phyloP scores from a whole-genome alignment of 257 asterid species.

The Catharanthus roseus region DNA sequence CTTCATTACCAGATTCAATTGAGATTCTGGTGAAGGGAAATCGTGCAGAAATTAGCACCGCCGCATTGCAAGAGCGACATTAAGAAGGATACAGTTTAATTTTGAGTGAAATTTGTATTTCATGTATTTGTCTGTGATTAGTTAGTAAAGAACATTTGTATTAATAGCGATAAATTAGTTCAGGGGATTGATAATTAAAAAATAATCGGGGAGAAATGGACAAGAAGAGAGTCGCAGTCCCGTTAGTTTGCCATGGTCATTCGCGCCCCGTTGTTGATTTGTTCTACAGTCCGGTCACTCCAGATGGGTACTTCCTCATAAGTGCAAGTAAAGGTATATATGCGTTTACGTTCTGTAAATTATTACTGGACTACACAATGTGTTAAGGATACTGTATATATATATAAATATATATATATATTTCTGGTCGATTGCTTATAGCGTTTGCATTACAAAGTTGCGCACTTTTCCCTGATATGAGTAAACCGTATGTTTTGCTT shows the following conservation, averaged over 20 bases:
- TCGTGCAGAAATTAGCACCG: constrained; percentile 3
- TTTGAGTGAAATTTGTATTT: background rate
- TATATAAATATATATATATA: background rate
- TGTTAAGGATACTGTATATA: too few species aligned
- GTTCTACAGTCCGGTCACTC: constrained; percentile 34
- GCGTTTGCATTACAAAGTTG: background rate
- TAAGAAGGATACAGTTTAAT: background rate
- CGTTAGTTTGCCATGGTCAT: constrained; percentile 37
- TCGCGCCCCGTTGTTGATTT: constrained; percentile 38
- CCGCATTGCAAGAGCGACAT: too few species aligned
- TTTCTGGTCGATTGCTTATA: background rate
- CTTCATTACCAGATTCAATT: background rate
- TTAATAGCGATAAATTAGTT: too few species aligned
- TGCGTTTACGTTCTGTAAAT: background rate
- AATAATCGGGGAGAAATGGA: constrained; percentile 21
- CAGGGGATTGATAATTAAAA: background rate
- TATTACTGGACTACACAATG: background rate
- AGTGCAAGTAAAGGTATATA: constrained; percentile 35
- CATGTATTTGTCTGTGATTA: background rate
- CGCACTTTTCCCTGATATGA: background rate
- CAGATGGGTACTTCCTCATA: constrained; percentile 40
- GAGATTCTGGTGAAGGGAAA: background rate
- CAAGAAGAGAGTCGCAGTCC: constrained; percentile 34
- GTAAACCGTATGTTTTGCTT: background rate
- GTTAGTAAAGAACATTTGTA: background rate